Conservation (phyloP, 1,284 basidiomycete species). For the Cryptococcus hybrid region DNA sequence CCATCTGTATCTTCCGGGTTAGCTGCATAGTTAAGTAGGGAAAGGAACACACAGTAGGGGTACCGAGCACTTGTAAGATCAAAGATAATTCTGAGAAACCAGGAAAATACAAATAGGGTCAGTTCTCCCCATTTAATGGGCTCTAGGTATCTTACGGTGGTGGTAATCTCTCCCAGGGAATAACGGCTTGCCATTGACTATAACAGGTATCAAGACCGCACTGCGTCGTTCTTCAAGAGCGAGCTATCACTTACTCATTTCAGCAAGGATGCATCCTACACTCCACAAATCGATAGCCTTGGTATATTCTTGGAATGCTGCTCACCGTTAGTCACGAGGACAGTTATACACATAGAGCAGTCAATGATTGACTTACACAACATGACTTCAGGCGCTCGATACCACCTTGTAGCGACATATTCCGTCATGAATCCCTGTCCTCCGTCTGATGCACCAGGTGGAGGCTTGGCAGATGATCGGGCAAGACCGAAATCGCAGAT, state of each 20-base stretch:
- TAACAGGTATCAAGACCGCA: background rate
- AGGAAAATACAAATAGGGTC: too few relatives aligned
- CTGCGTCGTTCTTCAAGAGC: background rate
- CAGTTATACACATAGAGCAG: background rate
- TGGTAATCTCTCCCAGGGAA: slow-evolving; percentile 71
- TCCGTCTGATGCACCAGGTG: slow-evolving; percentile 69
- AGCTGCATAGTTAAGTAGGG: background rate
- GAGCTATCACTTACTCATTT: slow-evolving; percentile 61
- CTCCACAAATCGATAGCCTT: slow-evolving; percentile 92
- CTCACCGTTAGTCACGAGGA: background rate
- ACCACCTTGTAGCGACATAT: slow-evolving; percentile 92
- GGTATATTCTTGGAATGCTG: slow-evolving; percentile 85
- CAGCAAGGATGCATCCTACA: slow-evolving; percentile 88
- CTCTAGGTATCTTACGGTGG: slow-evolving; percentile 26
- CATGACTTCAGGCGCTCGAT: slow-evolving; percentile 93
- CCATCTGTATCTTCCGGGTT: slow-evolving; percentile 44
- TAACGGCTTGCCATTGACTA: slow-evolving; percentile 75
- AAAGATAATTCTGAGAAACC: slow-evolving; percentile 52
- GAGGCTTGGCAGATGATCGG: slow-evolving; percentile 68
- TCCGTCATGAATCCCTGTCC: slow-evolving; percentile 91
- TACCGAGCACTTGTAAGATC: slow-evolving; percentile 60
- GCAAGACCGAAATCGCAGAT: slow-evolving; percentile 93
- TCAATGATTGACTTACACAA: slow-evolving; percentile 54
- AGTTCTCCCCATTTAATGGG: background rate
- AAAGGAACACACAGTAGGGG: slow-evolving; percentile 49